A percentile compares a stretch with the other conserved stretches of the same genome.
Evolutionary conservation across 2,329 filamentous ascomycete genomes (phyloP).

Genomic region (Dactylellina cionopaga): DNA sequence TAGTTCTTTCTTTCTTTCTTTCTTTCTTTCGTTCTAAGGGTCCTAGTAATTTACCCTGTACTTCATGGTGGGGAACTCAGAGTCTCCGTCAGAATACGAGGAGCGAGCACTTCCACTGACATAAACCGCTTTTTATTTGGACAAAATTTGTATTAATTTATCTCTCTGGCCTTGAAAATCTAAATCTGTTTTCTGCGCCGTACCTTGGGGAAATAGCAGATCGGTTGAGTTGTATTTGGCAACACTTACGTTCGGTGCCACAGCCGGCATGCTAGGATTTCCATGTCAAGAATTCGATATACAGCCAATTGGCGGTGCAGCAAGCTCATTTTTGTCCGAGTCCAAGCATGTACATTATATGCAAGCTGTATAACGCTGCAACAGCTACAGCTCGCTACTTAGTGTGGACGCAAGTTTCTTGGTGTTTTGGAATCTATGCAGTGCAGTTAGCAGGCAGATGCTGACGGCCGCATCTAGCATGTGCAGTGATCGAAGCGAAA

Average conservation of each 20-base stretch:
- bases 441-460: constrained; percentile 33
- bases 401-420: constrained; percentile 23
- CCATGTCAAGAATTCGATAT: constrained; percentile 28
- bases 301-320: constrained; percentile 49
- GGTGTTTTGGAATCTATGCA: constrained; percentile 44
- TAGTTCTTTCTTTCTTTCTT: too few relatives aligned
- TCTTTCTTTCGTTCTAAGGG: constrained; percentile 1
- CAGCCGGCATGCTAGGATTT: constrained; percentile 42
- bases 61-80: constrained; percentile 37
- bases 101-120: neutral
- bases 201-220: constrained; percentile 1
- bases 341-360: constrained; percentile 28
- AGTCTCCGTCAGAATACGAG: constrained; percentile 38
- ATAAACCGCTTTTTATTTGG: neutral
- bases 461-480: constrained; percentile 34
- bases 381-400: constrained; percentile 47
- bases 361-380: constrained; percentile 26
- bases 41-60: constrained; percentile 22
- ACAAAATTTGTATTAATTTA: neutral
- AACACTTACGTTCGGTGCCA: constrained; percentile 51
- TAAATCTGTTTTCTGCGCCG: too few relatives aligned
- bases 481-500: constrained; percentile 40
- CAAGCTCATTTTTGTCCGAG: constrained; percentile 32
- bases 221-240: constrained; percentile 23
- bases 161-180: too few relatives aligned